Base-by-base conservation (phyloP, 1,284 basidiomycete genomes). In the Heimioporus retisporus region DNA sequence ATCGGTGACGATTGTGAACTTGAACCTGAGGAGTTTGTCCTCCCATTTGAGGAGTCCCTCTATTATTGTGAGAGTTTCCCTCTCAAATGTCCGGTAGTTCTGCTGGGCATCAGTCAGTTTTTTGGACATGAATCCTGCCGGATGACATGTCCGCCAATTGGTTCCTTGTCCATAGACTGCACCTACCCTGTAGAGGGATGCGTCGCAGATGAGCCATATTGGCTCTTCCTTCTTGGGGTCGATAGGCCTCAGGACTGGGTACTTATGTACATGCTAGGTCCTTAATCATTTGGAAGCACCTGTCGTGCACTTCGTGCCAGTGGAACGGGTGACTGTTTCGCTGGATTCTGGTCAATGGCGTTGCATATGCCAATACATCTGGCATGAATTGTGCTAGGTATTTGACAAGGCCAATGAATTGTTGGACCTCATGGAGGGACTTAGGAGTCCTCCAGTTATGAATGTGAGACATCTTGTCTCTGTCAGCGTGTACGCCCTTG, bases 191-290 rank as follows among this genome's bases (percentile, higher is more conserved):
- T 75, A 72, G 0, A 77, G 71, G 0, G 80, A 85, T 0, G 82
- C 80, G 57, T 86, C 80, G 59, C 81, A 82, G 4, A 85, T 81
- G 0, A 85, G 60, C 81, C 81, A 85, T 6, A 85, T 84, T 0
- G 79, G 75, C 53, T 82, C 78, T 6, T 25, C 7, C 15, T 43
- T 51, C 4, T 19, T 15, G 1, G 48, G 61, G 21, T 63, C 56
- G 2, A 63, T 58, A 1, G 25, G 61, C 3, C 23, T 3, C 2
- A 58, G 35, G 16, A 63, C 44, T 8, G 35, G 61, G 28, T 28
- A 63, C 4, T 43, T 58, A 16, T n/a, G n/a, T n/a, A n/a, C 55
- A 63, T 21, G 56, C 61, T 10, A 57, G 16, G 16, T 56, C 8
- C 16, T 63, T 62, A 11, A 62, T 56, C 43, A 23, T 55, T 7